Percentiles rank a stretch among this genome's conserved stretches.
Evolutionary conservation across 495 filamentous ascomycete species (phyloP).

Genomic region (Podospora fimiseda): DNA sequence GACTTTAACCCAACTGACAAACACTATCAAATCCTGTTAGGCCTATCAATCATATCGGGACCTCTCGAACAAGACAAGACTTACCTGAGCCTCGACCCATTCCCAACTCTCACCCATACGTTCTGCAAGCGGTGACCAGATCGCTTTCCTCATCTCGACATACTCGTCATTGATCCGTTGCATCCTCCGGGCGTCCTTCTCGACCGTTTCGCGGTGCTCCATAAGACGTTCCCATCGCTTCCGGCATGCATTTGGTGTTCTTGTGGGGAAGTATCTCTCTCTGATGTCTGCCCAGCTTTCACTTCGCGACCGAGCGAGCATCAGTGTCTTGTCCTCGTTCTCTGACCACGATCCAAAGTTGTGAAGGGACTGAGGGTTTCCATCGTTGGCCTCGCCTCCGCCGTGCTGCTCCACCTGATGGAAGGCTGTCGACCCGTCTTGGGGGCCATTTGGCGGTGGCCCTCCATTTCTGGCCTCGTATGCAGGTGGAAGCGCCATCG

Average conservation of each 20-base stretch:
- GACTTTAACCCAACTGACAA: constrained; percentile 43
- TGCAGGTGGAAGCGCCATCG: neutral
- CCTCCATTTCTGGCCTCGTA: neutral
- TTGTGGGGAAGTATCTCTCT: constrained; percentile 57
- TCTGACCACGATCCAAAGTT: constrained; percentile 54
- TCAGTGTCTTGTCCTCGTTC: constrained; percentile 57
- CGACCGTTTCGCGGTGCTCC: constrained; percentile 54
- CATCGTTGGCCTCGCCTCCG: neutral
- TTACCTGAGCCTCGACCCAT: constrained; percentile 63
- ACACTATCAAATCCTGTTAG: constrained; percentile 25
- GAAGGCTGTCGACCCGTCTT: neutral
- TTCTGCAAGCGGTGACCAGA: constrained; percentile 60
- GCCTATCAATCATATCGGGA: neutral
- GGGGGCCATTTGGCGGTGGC: neutral
- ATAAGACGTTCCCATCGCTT: constrained; percentile 72
- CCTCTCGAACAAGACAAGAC: constrained; percentile 11
- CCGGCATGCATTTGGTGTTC: constrained; percentile 72
- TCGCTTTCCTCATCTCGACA: constrained; percentile 57
- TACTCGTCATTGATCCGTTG: constrained; percentile 62
- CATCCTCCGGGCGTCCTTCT: constrained; percentile 59
- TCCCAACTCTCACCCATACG: constrained; percentile 61
- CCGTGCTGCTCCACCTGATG: neutral
- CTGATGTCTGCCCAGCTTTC: constrained; percentile 70
- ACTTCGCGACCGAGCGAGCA: constrained; percentile 53
- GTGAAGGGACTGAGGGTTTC: constrained; percentile 29